These are phyloP conservation scores for Hymenoscyphus salicellus DNA, from an alignment of 2,329 filamentous ascomycete genomes.

Conservation along the genomic window DNA sequence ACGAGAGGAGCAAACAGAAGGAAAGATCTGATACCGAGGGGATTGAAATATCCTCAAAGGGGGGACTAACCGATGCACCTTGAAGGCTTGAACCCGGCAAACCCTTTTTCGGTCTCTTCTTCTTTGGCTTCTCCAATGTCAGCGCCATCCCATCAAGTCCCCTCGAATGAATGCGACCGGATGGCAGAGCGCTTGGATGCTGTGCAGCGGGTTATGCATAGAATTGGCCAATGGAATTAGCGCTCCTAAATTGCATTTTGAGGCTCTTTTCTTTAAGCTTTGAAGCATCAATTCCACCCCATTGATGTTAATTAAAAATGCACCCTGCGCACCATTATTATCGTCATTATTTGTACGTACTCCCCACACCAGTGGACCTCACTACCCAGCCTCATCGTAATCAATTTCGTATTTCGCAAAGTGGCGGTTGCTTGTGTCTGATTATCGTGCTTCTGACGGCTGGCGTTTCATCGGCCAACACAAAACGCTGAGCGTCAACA, in stretches of 20 bases:
- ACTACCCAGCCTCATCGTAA: too few relatives aligned
- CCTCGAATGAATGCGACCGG: not conserved
- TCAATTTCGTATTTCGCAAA: not conserved
- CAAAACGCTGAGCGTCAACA: constrained; percentile 5
- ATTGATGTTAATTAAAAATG: too few relatives aligned
- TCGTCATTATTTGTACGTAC: too few relatives aligned
- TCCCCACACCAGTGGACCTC: too few relatives aligned
- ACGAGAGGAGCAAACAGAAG: constrained; percentile 8
- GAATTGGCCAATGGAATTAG: not conserved
- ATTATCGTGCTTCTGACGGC: constrained; percentile 3
- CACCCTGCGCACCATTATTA: too few relatives aligned
- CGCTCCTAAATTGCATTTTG: not conserved
- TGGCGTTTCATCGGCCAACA: constrained; percentile 10
- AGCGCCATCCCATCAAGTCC: not conserved
- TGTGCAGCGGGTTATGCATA: not conserved
- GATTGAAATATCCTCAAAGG: not conserved
- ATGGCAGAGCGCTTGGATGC: constrained; percentile 7
- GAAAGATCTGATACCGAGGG: constrained; percentile 16
- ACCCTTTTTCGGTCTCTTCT: not conserved
- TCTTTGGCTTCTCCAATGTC: not conserved
- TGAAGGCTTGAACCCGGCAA: not conserved
- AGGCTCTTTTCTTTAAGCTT: not conserved
- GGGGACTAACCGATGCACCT: not conserved
- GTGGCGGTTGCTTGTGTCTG: not conserved
- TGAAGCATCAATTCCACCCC: too few relatives aligned